These are phyloP conservation scores for Fusarium virguliforme DNA, from an alignment of 2,329 filamentous ascomycete genomes.

Conservation along the genomic window DNA sequence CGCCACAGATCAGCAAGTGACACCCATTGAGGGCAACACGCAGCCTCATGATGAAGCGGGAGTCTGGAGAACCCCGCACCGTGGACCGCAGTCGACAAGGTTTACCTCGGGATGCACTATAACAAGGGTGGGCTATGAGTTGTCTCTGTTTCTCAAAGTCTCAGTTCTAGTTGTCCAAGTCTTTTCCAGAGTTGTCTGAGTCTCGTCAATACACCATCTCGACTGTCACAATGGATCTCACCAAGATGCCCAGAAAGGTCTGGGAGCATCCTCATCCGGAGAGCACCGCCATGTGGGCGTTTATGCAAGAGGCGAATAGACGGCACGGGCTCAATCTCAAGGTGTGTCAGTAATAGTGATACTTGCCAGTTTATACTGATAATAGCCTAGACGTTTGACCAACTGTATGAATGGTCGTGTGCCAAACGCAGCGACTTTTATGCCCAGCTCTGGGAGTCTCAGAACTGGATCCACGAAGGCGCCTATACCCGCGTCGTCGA, in stretches of 20 bases:
- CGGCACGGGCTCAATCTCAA: slow-evolving; percentile 71
- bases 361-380: not conserved
- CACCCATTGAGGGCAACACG: slow-evolving; percentile 13
- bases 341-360: slow-evolving; percentile 58
- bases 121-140: not conserved
- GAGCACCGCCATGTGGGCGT: slow-evolving; percentile 76
- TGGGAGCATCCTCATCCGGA: slow-evolving; percentile 77
- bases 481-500: slow-evolving; percentile 75
- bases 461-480: slow-evolving; percentile 76
- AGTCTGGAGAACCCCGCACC: slow-evolving; percentile 44
- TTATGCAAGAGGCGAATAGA: slow-evolving; percentile 77
- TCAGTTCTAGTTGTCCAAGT: not conserved
- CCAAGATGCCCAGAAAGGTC: slow-evolving; percentile 71
- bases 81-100: slow-evolving; percentile 22
- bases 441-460: slow-evolving; percentile 73
- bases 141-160: slow-evolving; percentile 6
- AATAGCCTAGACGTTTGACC: slow-evolving; percentile 71
- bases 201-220: too few species aligned
- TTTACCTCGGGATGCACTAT: slow-evolving; percentile 43
- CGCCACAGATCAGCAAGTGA: slow-evolving; percentile 32
- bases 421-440: slow-evolving; percentile 76
- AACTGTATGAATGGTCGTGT: slow-evolving; percentile 80
- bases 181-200: too few species aligned
- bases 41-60: slow-evolving; percentile 14
- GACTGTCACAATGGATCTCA: slow-evolving; percentile 51